Base-by-base conservation (phyloP, 495 filamentous ascomycete genomes). In the Penicillium subrubescens region DNA sequence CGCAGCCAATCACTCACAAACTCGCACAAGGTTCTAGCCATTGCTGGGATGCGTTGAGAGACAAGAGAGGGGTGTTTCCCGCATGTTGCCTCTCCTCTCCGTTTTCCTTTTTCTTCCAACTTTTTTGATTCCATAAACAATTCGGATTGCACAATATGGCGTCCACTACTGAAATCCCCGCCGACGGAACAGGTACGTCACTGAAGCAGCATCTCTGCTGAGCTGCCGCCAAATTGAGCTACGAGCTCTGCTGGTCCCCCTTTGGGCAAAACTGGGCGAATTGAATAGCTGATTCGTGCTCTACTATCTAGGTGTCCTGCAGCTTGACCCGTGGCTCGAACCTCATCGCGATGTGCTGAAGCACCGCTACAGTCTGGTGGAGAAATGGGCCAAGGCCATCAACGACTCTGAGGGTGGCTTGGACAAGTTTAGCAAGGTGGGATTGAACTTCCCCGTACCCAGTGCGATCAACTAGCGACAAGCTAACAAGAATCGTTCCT, bases 261-360 rank as follows among this genome's bases (percentile, higher is more conserved):
- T 12, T 21, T 8, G 6, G 37, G 27, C 8, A 29, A 54, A 12
- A 1, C 21, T 4, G 31, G 25, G 14, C 33, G 12, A 37, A 56
- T 44, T 25, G 35, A 58, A 58, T 58, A 41, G 21, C 56, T 43
- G 27, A 41, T 43, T 27, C 11, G 5, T 19, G 19, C 41, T 4
- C 31, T 35, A 0, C 44, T 60, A 96, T 50, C 19, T 59, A 96
- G 95, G 95, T 70, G 92, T 97, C 54, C 73, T 96, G 61, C 76
- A 90, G 74, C 84, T 98, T 54, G 95, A 99, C 71, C 93, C 95
- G 21, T 98, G 88, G 86, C 88, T 99, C 61, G 86, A 86, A 17
- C 94, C 96, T 10, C 96, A 94, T 83, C 84, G 87, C 69, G 89
- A 91, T 34, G 82, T 88, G 46, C 80, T 99, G 61, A 89, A 89